Evolutionary conservation across 179 eudicot species (phyloP).

Genomic region (Pouteria campechiana): DNA sequence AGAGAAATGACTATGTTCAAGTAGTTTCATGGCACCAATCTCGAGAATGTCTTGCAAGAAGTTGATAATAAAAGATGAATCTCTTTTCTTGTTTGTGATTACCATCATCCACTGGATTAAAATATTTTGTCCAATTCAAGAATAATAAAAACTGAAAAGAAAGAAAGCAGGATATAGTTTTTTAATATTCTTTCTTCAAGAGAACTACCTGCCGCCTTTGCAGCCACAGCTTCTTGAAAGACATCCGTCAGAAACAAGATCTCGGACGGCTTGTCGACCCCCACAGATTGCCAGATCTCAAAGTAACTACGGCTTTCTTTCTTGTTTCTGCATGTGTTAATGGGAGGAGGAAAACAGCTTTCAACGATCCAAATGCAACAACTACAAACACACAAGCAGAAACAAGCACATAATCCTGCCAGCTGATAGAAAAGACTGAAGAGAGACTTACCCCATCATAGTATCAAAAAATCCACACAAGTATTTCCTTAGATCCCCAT

Average conservation of each 20-base stretch:
- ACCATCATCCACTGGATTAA: too few relatives aligned
- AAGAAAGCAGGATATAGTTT: too few relatives aligned
- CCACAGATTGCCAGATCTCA: slow-evolving; percentile 62
- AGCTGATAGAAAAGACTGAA: neutral
- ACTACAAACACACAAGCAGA: neutral
- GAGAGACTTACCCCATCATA: slow-evolving; percentile 51
- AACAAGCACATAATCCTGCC: too few relatives aligned
- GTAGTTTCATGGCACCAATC: too few relatives aligned
- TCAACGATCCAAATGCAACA: neutral
- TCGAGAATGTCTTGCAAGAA: too few relatives aligned
- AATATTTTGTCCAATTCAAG: too few relatives aligned
- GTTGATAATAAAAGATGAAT: too few relatives aligned
- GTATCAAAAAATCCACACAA: slow-evolving; percentile 85
- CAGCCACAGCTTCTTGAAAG: slow-evolving; percentile 86
- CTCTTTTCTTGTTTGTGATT: too few relatives aligned
- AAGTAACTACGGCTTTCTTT: slow-evolving; percentile 69
- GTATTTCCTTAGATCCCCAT: slow-evolving; percentile 80
- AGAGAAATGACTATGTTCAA: neutral
- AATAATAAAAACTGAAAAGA: too few relatives aligned
- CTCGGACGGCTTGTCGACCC: slow-evolving; percentile 71
- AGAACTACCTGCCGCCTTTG: slow-evolving; percentile 87
- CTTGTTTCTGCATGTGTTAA: slow-evolving; percentile 44
- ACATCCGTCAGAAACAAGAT: slow-evolving; percentile 82
- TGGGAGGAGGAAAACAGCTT: neutral
- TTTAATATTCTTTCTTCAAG: too few relatives aligned